A percentile compares a stretch with the other conserved stretches of the same genome.
Conservation (phyloP, 106 monocot species). For the Apostasia shenzhenica region DNA sequence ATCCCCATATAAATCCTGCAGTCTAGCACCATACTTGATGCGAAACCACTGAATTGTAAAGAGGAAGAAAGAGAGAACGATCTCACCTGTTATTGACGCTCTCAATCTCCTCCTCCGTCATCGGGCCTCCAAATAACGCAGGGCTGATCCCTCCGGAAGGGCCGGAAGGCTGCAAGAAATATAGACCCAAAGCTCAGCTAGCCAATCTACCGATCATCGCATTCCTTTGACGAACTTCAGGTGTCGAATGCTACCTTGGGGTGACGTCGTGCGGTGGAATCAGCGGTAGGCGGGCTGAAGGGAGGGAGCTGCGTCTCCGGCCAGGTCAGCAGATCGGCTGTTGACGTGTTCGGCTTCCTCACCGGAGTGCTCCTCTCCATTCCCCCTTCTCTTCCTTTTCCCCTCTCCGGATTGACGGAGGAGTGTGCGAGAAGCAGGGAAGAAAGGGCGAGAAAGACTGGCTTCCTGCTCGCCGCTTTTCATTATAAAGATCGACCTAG, state of each 20-base stretch:
- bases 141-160: slow-evolving; percentile 24
- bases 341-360: slow-evolving; percentile 40
- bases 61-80: background rate
- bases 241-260: slow-evolving; percentile 14
- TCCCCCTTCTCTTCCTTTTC: slow-evolving; percentile 11
- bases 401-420: slow-evolving; percentile 1
- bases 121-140: slow-evolving; percentile 31
- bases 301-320: slow-evolving; percentile 23
- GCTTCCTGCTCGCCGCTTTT: background rate
- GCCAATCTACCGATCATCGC: background rate
- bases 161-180: slow-evolving; percentile 17
- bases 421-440: background rate
- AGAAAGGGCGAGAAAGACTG: background rate
- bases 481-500: background rate
- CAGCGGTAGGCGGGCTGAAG: slow-evolving; percentile 9
- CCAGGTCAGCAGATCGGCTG: slow-evolving; percentile 67
- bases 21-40: no score
- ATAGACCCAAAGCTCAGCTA: background rate
- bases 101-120: slow-evolving; percentile 33
- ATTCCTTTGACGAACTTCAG: background rate
- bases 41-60: background rate
- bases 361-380: slow-evolving; percentile 52
- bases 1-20: background rate
- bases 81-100: slow-evolving; percentile 30
- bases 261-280: background rate